Base-by-base conservation (phyloP, 2,329 filamentous ascomycete genomes). In the Pyrenophora graminea region DNA sequence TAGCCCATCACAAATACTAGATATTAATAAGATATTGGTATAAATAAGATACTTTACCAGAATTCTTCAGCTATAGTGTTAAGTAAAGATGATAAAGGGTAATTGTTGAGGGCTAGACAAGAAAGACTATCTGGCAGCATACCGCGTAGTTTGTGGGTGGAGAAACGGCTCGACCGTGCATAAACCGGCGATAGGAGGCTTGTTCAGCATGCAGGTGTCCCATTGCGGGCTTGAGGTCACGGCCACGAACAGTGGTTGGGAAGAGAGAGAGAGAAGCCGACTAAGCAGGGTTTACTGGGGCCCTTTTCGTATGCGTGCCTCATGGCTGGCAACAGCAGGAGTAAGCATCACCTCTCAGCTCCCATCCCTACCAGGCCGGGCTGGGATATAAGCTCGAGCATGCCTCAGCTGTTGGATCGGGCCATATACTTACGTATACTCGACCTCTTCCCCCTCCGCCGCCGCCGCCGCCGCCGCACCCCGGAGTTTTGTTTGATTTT, bases 281-380 rank as follows among this genome's bases (percentile, higher is more conserved):
- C 36, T 52, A 50, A 50, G 51, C 51, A 50, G 45, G 37, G 46
- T 58, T 57, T 39, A 42, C 49, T 48, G 31, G 54, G 53, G 39
- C 47, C 23, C 36, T 43, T 34, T 21, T 13, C 41, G 23, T 52
- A 25, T 33, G 45, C 48, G 34, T 55, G 41, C 55, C 27, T 30
- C 27, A 30, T 30, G 51, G 41, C 27, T 51, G 40, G 39, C 32
- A 12, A 46, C 40, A 50, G 53, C 49, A 45, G 50, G n/a, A 55
- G 52, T 48, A 53, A 55, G 57, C 59, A 55, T 55, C 59, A 40
- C 47, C 13, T 60, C 45, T 47, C 33, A 48, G 55, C 55, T 53
- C 30, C 32, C 27, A 52, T 40, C 39, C 53, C 37, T 45, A 53
- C 39, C 49, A 30, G 19, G 38, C 39, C 32, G 13, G 46, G 46